Evolutionary conservation across 2,329 filamentous ascomycete genomes (phyloP), one percentile per base, ranked within the genome.

Genomic region (Xylariaceae sp.): DNA sequence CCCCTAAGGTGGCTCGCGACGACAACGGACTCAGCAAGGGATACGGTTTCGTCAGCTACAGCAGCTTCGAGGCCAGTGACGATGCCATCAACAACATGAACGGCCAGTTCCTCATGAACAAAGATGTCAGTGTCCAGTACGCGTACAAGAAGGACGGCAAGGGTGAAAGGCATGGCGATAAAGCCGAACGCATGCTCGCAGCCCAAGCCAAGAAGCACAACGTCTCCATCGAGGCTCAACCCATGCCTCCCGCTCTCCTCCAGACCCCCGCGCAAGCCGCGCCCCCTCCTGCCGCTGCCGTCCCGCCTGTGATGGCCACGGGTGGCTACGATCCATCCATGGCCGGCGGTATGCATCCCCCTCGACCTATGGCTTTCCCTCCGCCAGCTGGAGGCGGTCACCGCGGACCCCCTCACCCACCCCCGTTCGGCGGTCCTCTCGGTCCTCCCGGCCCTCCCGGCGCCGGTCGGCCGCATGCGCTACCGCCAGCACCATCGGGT

Each of bases 91-190:
- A 87, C 66, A 94, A 93, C 73, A 92, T 99, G 88, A 89, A 96
- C 73, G 91, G 91, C 55, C 92, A 97, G 77, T 97, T 94, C 75
- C 85, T 99, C 62, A 92, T 96, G 81, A 96, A 94, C 80, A 96
- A 96, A 78, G 90, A 96, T 74, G 88, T 97, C 68, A 90, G 89
- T 2, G 94, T 99, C 50, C 93, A 97, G 75, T 99, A 97, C 74
- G 94, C 94, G 45, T 97, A 96, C 83, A 99, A 99, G 82, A 97
- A 97, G 77, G 94, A 99, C 71, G 94, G 94, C 67, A 96, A 96
- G 77, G 93, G 93, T 68, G 93, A 97, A 77, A 82, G 94, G 60
- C 94, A 99, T 72, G 94, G 94, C 68, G 94, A 99, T 73, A 84
- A 92, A 68, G 94, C 94, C 35, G 94, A 99, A 77, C 83, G 94